A percentile compares a stretch with the other conserved stretches of the same genome.
phyloP scores from a whole-genome alignment of 306 rosid species.

The Lablab purpureus region DNA sequence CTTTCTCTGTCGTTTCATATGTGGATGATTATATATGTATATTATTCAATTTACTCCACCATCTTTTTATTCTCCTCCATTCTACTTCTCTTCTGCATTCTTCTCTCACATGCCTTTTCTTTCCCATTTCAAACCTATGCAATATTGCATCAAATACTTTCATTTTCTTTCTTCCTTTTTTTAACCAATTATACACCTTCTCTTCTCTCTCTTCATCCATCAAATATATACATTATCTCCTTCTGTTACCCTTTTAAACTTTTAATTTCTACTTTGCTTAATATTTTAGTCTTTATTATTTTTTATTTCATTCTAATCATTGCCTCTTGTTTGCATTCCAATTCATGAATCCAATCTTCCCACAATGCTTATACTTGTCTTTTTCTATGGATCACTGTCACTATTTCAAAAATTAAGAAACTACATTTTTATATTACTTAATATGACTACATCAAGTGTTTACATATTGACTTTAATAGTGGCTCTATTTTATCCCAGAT shows the following conservation, averaged over 20 bases:
- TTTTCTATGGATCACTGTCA: not conserved
- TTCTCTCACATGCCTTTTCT: not conserved
- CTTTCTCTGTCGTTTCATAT: not conserved
- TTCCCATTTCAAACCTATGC: not conserved
- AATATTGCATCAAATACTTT: too few relatives aligned
- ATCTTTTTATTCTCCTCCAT: constrained; percentile 43
- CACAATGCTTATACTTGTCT: not conserved
- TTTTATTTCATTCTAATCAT: not conserved
- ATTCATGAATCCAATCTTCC: not conserved
- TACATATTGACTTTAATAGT: too few relatives aligned
- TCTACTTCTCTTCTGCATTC: not conserved
- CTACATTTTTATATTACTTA: not conserved
- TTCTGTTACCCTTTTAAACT: not conserved
- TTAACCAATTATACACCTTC: not conserved
- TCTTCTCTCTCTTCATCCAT: not conserved
- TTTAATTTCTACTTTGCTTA: not conserved
- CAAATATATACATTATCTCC: not conserved
- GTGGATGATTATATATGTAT: constrained; percentile 19
- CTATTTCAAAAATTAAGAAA: not conserved
- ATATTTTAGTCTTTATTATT: not conserved
- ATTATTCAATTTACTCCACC: constrained; percentile 21
- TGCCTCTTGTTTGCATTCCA: not conserved
- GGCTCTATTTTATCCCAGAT: too few relatives aligned
- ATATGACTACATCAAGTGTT: too few relatives aligned
- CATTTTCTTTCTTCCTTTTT: not conserved